Evolutionary conservation across 257 asterid species (phyloP).

Genomic region (Petunia axillaris): DNA sequence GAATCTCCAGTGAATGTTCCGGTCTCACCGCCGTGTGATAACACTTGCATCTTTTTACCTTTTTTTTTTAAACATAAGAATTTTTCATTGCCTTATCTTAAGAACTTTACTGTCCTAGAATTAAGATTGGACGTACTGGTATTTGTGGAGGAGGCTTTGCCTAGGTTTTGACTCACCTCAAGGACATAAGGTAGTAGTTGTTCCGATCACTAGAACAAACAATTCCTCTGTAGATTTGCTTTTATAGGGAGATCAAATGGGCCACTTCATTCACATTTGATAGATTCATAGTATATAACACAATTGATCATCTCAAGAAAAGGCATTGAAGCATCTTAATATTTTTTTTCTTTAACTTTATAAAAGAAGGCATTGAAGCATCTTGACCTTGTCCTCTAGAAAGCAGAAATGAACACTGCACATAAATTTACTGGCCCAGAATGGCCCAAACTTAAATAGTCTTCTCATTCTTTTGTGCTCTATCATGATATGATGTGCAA

Average conservation of each 20-base stretch:
- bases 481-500: not conserved
- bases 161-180: not conserved
- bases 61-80: not conserved
- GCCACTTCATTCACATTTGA: not conserved
- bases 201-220: not conserved
- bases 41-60: slow-evolving; percentile 6
- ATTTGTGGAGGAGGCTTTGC: not conserved
- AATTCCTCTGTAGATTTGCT: not conserved
- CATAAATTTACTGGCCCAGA: too few species aligned
- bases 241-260: not conserved
- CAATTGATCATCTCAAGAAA: not conserved
- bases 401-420: too few species aligned
- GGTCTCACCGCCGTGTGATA: not conserved
- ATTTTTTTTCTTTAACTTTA: too few species aligned
- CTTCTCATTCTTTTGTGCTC: not conserved
- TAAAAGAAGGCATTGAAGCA: too few species aligned
- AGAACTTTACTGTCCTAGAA: not conserved
- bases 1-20: slow-evolving; percentile 3
- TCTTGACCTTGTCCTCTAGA: too few species aligned
- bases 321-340: too few species aligned
- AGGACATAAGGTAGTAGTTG: not conserved
- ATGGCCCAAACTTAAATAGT: too few species aligned
- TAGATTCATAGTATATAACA: not conserved
- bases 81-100: slow-evolving; percentile 2
- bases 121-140: not conserved